Base-by-base conservation (phyloP, 768 basidiomycete species). In the Collybiopsis luxurians region DNA sequence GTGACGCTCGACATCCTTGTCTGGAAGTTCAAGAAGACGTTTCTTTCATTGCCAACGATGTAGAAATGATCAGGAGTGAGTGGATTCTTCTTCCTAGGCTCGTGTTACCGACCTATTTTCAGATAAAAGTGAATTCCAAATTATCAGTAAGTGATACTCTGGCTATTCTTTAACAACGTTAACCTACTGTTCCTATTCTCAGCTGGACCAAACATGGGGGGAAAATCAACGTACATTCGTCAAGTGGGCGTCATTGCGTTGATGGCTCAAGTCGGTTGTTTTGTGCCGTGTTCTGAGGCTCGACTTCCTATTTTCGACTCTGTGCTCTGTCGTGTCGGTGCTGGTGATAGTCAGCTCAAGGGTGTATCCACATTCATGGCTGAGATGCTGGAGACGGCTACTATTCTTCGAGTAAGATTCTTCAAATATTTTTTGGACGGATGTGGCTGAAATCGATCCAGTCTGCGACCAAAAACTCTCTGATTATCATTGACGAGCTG, bases 301-400 rank as follows among this genome's bases (percentile, higher is more conserved):
- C 78, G 81, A 26, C 62, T 98, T 1, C 97, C 97, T 0, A 85
- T 98, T 52, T 98, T 98, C 58, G 97, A 99, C 70, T 97, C 94
- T 2, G 87, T 99, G 43, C 73, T 98, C 11, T 97, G 96, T 56
- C 81, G 97, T 60, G 96, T 99, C 1, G 97, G 97, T 9, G 97
- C 97, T 0, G 97, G 97, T 0, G 97, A 99, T 69, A 95, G 92
- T 69, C 96, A 98, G 67, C 74, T 98, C 44, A 98, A 97, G 71
- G 97, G 97, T 11, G 93, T 99, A 0, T 96, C 94, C 24, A 99
- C 96, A 0, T 99, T 99, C 70, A 98, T 98, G 96, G 95, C 95
- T 1, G 97, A 99, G 71, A 98, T 98, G 97, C 80, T 99, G 27
- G 97, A 99, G 71, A 98, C 95, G 0, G 95, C 97, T 0, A 92